phyloP scores from a whole-genome alignment of 2,329 filamentous ascomycete genomes.

The Trichoderma gracile region DNA sequence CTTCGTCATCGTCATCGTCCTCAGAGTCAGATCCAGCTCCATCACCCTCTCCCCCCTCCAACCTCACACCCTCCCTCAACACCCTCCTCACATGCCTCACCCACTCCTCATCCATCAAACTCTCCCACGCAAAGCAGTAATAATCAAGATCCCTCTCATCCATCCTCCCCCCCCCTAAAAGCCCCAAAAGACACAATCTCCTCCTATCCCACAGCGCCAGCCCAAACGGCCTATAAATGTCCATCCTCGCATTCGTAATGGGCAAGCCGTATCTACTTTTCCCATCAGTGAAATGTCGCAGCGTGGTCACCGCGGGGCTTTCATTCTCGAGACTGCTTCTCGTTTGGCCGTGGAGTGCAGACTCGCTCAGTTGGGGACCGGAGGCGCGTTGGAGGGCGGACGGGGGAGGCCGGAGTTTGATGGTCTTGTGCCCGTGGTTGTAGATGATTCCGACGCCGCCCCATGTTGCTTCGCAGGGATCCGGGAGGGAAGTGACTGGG shows the following conservation, averaged over 20 bases:
- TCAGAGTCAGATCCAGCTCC: neutral
- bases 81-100: conserved; percentile 1
- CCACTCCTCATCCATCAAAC: neutral
- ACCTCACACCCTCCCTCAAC: neutral
- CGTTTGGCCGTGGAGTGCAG: neutral
- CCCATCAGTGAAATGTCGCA: neutral
- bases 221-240: conserved; percentile 27
- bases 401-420: neutral
- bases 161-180: conserved; percentile 1
- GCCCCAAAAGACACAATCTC: conserved; percentile 27
- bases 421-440: neutral
- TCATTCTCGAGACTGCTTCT: neutral
- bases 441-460: neutral
- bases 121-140: conserved; percentile 22
- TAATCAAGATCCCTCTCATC: neutral
- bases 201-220: conserved; percentile 29
- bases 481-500: conserved; percentile 3
- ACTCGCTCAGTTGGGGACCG: neutral
- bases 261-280: neutral
- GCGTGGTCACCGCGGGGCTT: neutral
- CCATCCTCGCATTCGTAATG: conserved; percentile 15
- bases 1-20: neutral
- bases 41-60: neutral
- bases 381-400: neutral
- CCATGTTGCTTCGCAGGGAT: conserved; percentile 5